Percentiles rank a stretch among this genome's conserved stretches.
Conservation (phyloP, 108 stramenopile species). For the Cyclotella choctawhatcheeana region DNA sequence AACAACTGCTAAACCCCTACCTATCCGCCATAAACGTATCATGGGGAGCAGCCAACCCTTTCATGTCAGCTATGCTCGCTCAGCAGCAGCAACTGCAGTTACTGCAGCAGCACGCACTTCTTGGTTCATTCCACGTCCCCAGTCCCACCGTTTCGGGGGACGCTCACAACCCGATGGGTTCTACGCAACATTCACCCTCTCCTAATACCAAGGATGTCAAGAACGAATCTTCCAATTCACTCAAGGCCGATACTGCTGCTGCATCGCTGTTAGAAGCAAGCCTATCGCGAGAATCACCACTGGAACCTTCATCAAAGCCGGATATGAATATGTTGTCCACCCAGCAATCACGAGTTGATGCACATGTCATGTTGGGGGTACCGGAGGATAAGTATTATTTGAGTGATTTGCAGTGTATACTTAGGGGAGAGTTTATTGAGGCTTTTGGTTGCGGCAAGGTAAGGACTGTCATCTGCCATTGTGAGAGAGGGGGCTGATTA, state of each 20-base stretch:
- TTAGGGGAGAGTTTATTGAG: slow-evolving; percentile 83
- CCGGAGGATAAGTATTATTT: slow-evolving; percentile 87
- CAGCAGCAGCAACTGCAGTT: slow-evolving; percentile 3
- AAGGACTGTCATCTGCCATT: no score
- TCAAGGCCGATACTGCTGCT: no score
- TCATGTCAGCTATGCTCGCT: not conserved
- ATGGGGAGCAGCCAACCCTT: not conserved
- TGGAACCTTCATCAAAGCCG: no score
- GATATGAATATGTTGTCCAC: no score
- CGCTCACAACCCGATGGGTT: no score
- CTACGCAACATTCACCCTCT: no score
- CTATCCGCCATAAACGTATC: slow-evolving; percentile 5
- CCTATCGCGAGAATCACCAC: no score
- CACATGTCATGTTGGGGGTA: slow-evolving; percentile 69
- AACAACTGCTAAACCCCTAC: slow-evolving; percentile 1
- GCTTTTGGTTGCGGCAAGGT: slow-evolving; percentile 78
- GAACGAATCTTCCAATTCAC: no score
- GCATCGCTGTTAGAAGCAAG: no score
- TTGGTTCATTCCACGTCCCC: not conserved
- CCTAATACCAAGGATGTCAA: no score
- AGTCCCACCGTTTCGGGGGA: slow-evolving; percentile 3
- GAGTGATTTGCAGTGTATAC: slow-evolving; percentile 82
- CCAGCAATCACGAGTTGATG: slow-evolving; percentile 58
- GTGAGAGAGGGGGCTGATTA: no score
- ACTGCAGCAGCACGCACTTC: not conserved